Evolutionary conservation across 2,329 filamentous ascomycete species (phyloP).

Genomic region (Sclerotinia spermophila): DNA sequence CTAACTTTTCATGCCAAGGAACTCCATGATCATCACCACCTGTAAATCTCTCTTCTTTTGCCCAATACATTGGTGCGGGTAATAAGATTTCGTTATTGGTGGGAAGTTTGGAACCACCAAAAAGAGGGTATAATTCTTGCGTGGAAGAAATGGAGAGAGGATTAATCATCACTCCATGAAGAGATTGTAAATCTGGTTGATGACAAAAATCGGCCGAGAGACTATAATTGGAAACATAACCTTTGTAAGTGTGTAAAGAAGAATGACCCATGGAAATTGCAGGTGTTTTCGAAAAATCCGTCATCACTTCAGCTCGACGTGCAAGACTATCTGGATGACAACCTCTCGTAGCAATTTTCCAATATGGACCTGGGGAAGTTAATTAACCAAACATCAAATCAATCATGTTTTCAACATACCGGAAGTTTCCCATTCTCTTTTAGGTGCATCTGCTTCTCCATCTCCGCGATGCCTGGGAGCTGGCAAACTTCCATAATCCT

Average conservation of each 20-base stretch:
- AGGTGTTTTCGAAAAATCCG: slow-evolving; percentile 45
- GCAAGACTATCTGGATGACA: slow-evolving; percentile 62
- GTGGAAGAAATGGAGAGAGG: slow-evolving; percentile 51
- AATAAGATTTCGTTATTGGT: slow-evolving; percentile 63
- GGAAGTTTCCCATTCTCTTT: slow-evolving; percentile 26
- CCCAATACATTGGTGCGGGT: slow-evolving; percentile 62
- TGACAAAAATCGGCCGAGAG: slow-evolving; percentile 46
- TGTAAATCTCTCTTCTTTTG: slow-evolving; percentile 55
- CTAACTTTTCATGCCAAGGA: slow-evolving; percentile 54
- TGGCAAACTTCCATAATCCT: slow-evolving; percentile 47
- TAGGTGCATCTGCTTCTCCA: neutral
- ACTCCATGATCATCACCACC: slow-evolving; percentile 54
- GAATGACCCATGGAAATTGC: slow-evolving; percentile 48
- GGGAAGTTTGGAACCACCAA: slow-evolving; percentile 58
- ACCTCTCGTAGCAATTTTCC: slow-evolving; percentile 54
- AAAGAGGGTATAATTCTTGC: slow-evolving; percentile 55
- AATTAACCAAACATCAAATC: slow-evolving; percentile 42
- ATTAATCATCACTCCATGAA: slow-evolving; percentile 53
- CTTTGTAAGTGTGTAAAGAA: slow-evolving; percentile 40
- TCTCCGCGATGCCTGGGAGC: slow-evolving; percentile 25
- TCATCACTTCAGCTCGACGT: slow-evolving; percentile 45
- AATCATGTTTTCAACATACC: slow-evolving; percentile 40
- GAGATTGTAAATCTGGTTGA: slow-evolving; percentile 52
- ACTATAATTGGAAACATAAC: slow-evolving; percentile 43
- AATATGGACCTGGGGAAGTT: slow-evolving; percentile 47